phyloP scores from a whole-genome alignment of 768 basidiomycete species.

The Suillus tomentosus region DNA sequence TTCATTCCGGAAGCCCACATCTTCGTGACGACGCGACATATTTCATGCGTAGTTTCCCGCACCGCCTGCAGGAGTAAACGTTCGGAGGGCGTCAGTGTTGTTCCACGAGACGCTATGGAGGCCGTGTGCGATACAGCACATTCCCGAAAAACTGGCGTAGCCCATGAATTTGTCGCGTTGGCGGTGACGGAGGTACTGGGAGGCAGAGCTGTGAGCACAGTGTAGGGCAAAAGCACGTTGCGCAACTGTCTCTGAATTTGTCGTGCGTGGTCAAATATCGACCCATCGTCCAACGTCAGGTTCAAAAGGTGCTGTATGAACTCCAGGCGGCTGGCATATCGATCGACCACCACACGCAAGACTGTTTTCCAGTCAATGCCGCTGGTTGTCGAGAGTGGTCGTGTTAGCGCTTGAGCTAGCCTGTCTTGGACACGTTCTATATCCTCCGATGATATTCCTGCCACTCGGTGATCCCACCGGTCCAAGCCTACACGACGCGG shows the following conservation, averaged over 20 bases:
- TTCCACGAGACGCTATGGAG: conserved; percentile 4
- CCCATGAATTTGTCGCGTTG: conserved; percentile 14
- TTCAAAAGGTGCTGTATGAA: conserved; percentile 39
- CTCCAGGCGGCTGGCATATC: conserved; percentile 45
- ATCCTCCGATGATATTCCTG: conserved; percentile 19
- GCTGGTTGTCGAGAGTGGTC: conserved; percentile 21
- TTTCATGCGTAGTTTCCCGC: conserved; percentile 19
- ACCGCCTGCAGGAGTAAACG: conserved; percentile 17
- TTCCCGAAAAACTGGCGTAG: conserved; percentile 13
- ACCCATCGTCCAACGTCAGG: conserved; percentile 14
- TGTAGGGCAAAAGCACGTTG: conserved; percentile 19
- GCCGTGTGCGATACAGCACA: conserved; percentile 16
- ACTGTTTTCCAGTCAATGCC: conserved; percentile 46
- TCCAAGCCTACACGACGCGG: conserved; percentile 16
- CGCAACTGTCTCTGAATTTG: conserved; percentile 22
- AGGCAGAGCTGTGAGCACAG: conserved; percentile 7
- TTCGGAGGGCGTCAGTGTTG: conserved; percentile 15
- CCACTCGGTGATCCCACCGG: conserved; percentile 25
- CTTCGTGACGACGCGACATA: conserved; percentile 20
- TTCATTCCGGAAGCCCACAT: conserved; percentile 23
- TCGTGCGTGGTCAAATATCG: conserved; percentile 10
- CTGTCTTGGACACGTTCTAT: conserved; percentile 9
- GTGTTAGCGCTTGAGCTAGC: conserved; percentile 12
- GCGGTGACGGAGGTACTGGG: background rate
- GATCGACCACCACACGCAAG: conserved; percentile 40